A percentile compares a stretch with the other conserved stretches of the same genome.
phyloP scores from a whole-genome alignment of 495 filamentous ascomycete species.

The Thermothielavioides terrestris region DNA sequence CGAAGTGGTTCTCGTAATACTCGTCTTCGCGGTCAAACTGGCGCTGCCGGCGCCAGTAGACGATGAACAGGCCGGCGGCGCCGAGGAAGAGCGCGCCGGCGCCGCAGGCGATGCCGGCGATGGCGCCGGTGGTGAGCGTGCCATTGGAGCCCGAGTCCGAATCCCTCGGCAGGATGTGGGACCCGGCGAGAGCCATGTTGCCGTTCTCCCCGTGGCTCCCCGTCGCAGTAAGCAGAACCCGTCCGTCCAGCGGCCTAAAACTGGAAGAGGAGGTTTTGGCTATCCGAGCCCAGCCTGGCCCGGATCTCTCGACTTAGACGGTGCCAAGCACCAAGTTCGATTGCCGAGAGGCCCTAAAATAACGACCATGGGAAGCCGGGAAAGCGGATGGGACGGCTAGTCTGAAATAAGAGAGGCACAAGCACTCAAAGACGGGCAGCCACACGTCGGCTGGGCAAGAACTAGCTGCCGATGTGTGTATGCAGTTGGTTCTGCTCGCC shows the following conservation, averaged over 20 bases:
- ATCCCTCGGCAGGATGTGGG: constrained; percentile 13
- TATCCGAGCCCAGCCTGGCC: constrained; percentile 8
- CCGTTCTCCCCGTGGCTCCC: too few species aligned
- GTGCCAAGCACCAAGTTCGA: constrained; percentile 10
- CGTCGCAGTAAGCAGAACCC: too few species aligned
- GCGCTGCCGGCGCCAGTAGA: constrained; percentile 35
- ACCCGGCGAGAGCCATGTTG: constrained; percentile 12
- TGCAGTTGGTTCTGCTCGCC: constrained; percentile 17
- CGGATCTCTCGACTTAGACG: constrained; percentile 1
- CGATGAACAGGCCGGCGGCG: constrained; percentile 29
- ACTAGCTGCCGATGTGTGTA: constrained; percentile 2
- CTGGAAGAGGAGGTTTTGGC: not conserved
- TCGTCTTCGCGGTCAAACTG: constrained; percentile 18
- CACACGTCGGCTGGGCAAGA: constrained; percentile 1
- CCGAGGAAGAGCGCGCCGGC: constrained; percentile 32
- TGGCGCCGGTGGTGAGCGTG: constrained; percentile 34
- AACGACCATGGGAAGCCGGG: constrained; percentile 2
- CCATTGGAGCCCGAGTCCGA: constrained; percentile 3
- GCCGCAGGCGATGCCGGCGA: constrained; percentile 38
- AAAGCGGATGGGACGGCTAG: not conserved
- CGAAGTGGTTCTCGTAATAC: constrained; percentile 3
- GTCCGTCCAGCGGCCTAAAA: not conserved
- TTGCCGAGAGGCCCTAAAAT: constrained; percentile 5
- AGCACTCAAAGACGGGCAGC: constrained; percentile 7
- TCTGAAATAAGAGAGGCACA: not conserved